Evolutionary conservation across 2,329 filamentous ascomycete genomes (phyloP).

Genomic region (Claviceps quebecensis): DNA sequence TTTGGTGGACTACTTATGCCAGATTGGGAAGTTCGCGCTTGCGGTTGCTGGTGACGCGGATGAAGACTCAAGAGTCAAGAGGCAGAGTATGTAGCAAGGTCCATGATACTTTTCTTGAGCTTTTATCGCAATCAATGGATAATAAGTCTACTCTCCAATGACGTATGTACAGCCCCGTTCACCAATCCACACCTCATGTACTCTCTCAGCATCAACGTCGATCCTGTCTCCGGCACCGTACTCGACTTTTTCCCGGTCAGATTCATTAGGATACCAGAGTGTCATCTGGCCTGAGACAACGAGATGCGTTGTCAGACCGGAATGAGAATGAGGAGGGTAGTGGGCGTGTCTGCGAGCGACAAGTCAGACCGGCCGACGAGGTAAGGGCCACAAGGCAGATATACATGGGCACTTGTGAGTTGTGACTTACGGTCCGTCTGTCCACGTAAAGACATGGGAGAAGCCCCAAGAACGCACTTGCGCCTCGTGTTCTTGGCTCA

Average conservation of each 20-base stretch:
- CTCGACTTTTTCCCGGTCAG: slow-evolving; percentile 38
- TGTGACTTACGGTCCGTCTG: slow-evolving; percentile 44
- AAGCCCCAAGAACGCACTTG: slow-evolving; percentile 60
- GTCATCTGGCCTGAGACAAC: slow-evolving; percentile 52
- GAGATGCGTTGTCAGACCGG: slow-evolving; percentile 52
- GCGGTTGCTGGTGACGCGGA: too few species aligned
- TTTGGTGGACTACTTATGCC: too few species aligned
- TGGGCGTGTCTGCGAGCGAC: slow-evolving; percentile 41
- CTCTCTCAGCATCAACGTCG: slow-evolving; percentile 48
- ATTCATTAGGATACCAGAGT: slow-evolving; percentile 50
- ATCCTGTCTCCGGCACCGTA: slow-evolving; percentile 47
- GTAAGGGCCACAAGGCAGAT: too few species aligned
- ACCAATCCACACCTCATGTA: slow-evolving; percentile 60
- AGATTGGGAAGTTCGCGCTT: too few species aligned
- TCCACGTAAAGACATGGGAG: slow-evolving; percentile 56
- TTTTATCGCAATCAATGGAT: too few species aligned
- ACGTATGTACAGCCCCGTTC: slow-evolving; percentile 53
- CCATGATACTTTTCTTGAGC: background rate
- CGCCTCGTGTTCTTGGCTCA: slow-evolving; percentile 29
- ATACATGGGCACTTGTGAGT: slow-evolving; percentile 15
- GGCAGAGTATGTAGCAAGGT: background rate
- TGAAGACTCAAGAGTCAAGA: too few species aligned
- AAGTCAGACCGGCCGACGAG: background rate
- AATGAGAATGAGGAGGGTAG: slow-evolving; percentile 54
- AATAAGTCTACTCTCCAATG: slow-evolving; percentile 33